Base-by-base conservation (phyloP, 768 basidiomycete genomes). In the Rhodocollybia butyracea region DNA sequence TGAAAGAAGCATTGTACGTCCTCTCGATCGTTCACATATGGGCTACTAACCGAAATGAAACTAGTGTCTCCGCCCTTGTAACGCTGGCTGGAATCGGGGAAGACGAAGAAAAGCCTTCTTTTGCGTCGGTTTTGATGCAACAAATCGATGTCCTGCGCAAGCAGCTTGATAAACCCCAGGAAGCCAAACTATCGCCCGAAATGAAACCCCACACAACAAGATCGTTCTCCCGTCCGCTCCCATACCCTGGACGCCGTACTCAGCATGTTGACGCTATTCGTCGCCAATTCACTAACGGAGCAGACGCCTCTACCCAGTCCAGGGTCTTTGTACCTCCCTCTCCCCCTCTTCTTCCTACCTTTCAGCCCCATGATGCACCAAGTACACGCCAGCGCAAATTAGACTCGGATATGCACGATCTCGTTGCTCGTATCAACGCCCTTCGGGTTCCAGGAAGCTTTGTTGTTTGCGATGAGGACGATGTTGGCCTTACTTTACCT, bases 1-100 rank as follows among this genome's bases (percentile, higher is more conserved):
- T 94, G 62, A 94, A 95, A 67, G 92, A 94, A 69, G 89, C 83
- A 2, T 94, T 94, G 91, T 94, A 65, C 57, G 89, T 76, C 26
- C 19, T 36, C 24, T 30, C 24, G 27, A 30, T 54, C 29, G 13
- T 51, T 46, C n/a, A 24, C 29, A 19, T 5, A n/a, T 54, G 22
- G 17, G 57, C 38, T 52, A 12, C 13, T 21, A 31, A 6, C 27
- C 39, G 26, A 26, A 36, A 34, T 31, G 53, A 12, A 29, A 32
- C 5, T 59, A 91, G 90, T 64, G 84, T 92, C 17, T 86, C 90
- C 3, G 73, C 85, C 2, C 76, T 93, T n/a, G 83, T 92, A 26
- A 76, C 76, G 11, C 68, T 92, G 15, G 84, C 82, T 5, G 75
- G 74, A 24, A 75, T 75, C 36, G 76, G 80, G 22, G 78, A 76